Percentiles rank a stretch among this genome's conserved stretches.
phyloP scores from a whole-genome alignment of 2,329 filamentous ascomycete genomes.

The Monosporascus sp. region DNA sequence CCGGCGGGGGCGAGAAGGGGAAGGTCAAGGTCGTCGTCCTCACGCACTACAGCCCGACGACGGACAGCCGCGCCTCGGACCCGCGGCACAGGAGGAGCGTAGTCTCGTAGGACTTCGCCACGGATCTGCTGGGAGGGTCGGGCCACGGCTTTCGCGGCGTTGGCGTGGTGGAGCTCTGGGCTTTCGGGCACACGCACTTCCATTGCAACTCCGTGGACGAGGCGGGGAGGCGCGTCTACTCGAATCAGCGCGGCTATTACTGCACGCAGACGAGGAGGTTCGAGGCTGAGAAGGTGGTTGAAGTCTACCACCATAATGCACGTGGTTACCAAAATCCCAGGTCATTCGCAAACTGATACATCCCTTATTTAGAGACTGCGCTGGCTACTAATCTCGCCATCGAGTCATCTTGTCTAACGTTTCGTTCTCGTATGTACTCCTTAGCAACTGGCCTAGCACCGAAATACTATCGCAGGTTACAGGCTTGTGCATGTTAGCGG shows the following conservation, averaged over 20 bases:
- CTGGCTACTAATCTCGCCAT: too few species aligned
- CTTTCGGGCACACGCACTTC: conserved; percentile 45
- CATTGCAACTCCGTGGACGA: conserved; percentile 35
- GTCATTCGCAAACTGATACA: too few species aligned
- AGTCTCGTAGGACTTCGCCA: conserved; percentile 31
- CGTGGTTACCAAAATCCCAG: too few species aligned
- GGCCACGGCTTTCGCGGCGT: conserved; percentile 33
- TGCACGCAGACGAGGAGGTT: conserved; percentile 14
- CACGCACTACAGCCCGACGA: conserved; percentile 38
- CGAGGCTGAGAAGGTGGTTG: neutral
- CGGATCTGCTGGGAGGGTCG: conserved; percentile 29
- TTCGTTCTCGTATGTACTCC: too few species aligned
- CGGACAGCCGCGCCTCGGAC: conserved; percentile 27
- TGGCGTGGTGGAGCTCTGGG: conserved; percentile 41
- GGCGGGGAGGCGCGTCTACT: conserved; percentile 26
- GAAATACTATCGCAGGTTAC: too few species aligned
- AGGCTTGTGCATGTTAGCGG: too few species aligned
- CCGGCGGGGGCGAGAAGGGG: too few species aligned
- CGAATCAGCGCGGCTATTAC: conserved; percentile 38
- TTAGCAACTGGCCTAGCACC: too few species aligned
- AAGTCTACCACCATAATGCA: neutral
- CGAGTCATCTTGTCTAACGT: too few species aligned
- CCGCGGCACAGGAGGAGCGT: conserved; percentile 27
- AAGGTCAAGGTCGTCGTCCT: conserved; percentile 28
- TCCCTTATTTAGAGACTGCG: too few species aligned